Conservation (phyloP, 1,284 basidiomycete genomes). For the Tilletia horrida region DNA sequence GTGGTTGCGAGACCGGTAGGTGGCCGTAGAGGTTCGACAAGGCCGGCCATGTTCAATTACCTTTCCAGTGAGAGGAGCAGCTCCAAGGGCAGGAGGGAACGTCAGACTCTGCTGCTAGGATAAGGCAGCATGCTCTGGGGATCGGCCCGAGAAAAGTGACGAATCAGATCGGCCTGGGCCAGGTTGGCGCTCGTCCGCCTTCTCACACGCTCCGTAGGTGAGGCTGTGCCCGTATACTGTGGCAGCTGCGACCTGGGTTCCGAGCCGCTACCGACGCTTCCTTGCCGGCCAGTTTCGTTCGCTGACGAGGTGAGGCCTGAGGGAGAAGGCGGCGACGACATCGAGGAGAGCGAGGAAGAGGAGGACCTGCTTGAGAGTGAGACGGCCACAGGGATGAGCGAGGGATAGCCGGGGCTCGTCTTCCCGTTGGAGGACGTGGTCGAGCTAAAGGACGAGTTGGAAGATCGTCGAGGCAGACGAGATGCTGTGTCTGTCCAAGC, state of each 20-base stretch:
- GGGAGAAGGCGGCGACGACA: neutral
- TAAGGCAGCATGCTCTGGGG: slow-evolving; percentile 5
- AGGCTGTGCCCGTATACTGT: neutral
- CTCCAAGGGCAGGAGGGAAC: too few relatives aligned
- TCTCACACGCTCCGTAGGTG: neutral
- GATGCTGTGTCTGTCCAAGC: neutral
- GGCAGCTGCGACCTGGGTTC: too few relatives aligned
- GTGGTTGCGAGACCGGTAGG: too few relatives aligned
- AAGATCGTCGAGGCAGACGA: neutral
- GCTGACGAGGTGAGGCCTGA: neutral
- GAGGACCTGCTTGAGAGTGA: neutral
- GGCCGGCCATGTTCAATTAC: too few relatives aligned
- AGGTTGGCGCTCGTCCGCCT: neutral
- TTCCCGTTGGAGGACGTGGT: neutral
- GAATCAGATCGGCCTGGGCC: neutral
- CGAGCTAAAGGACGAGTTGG: neutral
- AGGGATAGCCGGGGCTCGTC: neutral
- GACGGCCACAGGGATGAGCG: neutral
- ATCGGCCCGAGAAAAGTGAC: slow-evolving; percentile 3
- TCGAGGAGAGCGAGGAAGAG: neutral
- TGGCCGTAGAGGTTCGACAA: too few relatives aligned
- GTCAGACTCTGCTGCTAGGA: neutral
- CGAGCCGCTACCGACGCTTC: too few relatives aligned
- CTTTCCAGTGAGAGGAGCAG: too few relatives aligned
- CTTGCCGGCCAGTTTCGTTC: neutral